These are phyloP conservation scores for Eucalyptus erythrocorys DNA, from an alignment of 345 rosid species.

Conservation along the genomic window DNA sequence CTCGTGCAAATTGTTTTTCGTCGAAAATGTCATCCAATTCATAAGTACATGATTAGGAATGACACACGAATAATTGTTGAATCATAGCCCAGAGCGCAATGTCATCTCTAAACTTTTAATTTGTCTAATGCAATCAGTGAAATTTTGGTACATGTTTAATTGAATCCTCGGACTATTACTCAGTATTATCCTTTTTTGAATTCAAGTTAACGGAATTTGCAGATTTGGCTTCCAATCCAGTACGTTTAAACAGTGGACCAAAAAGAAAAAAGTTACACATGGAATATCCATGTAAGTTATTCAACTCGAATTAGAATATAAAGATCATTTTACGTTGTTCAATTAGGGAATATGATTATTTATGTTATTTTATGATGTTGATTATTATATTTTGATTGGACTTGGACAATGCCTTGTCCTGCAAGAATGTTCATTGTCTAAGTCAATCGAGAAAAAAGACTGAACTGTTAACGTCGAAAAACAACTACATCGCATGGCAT, in stretches of 20 bases:
- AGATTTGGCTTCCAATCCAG: accelerated
- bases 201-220: background rate
- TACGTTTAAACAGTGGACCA: accelerated
- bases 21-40: background rate
- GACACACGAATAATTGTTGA: background rate
- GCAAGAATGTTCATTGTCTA: too few relatives aligned
- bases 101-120: too few relatives aligned
- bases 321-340: background rate
- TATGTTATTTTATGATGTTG: background rate
- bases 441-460: too few relatives aligned
- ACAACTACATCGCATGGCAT: too few relatives aligned
- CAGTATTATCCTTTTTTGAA: accelerated
- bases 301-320: background rate
- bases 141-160: background rate
- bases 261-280: background rate
- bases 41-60: background rate
- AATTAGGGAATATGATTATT: background rate
- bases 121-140: accelerated
- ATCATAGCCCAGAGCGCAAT: accelerated
- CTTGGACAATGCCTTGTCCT: too few relatives aligned
- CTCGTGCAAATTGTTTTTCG: too few relatives aligned
- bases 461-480: too few relatives aligned
- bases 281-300: accelerated
- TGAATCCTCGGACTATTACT: accelerated
- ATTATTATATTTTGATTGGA: background rate